Evolutionary conservation across 345 rosid species (phyloP), one percentile per base, ranked within the genome.

Genomic region (Lumnitzera littorea): DNA sequence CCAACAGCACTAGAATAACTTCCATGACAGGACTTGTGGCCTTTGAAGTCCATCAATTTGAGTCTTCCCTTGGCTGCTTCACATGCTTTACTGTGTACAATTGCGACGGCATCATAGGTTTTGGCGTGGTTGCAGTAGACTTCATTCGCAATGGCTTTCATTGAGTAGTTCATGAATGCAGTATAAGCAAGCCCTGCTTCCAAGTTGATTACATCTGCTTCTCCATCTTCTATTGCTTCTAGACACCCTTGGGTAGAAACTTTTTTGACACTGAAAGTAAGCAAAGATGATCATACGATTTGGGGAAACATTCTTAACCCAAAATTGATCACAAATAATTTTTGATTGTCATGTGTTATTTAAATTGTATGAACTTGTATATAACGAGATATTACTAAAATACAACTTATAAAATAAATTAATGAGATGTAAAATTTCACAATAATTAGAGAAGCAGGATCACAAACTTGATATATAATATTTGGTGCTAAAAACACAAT

Each of bases 71-170:
- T 70, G 14, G 51, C 43, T 36, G 43, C 46, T 14, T 54, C 6
- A 31, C 78, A 77, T 41, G 60, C 47, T 53, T 61, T 70, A 61
- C 71, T 24, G 64, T 50, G 57, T 20, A 73, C 75, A 1, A 73
- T 46, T 0, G 75, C 73, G 12, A 67, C 76, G 2, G 78, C 65
- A 15, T 68, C 47, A 5, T 64, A 77, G 58, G 60, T 64, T 56
- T 49, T n/a, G 6, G 76, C 66, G 17, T 24, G 78, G 20, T 63
- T 54, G 53, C 76, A 74, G 67, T 77, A 70, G 24, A 77, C 71
- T 67, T 74, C 76, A 50, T 70, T 77, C 1, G 82, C 78, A 41
- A 77, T 71, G 64, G 82, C 82, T 60, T 77, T 74, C 78, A 77
- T 70, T 12, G 82, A 77, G 65, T 64, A 67, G 68, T 64, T 70